Evolutionary conservation across 306 rosid species (phyloP).

Genomic region (Cucurbita maxima): DNA sequence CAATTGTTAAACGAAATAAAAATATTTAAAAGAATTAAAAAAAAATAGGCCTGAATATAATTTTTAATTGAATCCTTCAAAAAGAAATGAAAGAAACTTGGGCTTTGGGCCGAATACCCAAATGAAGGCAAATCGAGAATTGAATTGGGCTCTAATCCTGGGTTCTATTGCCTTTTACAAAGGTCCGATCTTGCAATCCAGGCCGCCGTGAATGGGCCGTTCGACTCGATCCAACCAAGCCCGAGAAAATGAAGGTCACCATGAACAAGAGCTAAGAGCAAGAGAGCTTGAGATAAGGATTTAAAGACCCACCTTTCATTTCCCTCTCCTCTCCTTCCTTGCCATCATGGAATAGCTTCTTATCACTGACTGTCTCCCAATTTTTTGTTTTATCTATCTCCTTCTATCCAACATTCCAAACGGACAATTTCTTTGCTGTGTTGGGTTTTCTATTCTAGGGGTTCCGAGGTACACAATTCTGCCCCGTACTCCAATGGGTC

Average conservation of each 20-base stretch:
- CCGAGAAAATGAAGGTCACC: neutral
- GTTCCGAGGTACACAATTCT: slow-evolving; percentile 25
- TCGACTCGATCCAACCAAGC: neutral
- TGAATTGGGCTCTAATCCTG: neutral
- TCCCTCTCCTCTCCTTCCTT: slow-evolving; percentile 27
- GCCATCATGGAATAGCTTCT: slow-evolving; percentile 1
- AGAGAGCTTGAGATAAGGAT: slow-evolving; percentile 50
- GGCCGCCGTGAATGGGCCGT: neutral
- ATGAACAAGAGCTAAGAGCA: neutral
- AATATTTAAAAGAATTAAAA: no score
- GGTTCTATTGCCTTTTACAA: neutral
- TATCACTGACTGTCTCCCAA: neutral
- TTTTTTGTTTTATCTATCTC: neutral
- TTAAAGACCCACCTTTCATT: slow-evolving; percentile 74
- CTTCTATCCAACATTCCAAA: neutral
- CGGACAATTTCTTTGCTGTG: neutral
- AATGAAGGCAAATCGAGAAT: neutral
- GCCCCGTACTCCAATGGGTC: slow-evolving; percentile 15
- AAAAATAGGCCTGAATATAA: no score
- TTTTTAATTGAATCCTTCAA: no score
- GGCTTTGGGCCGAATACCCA: no score
- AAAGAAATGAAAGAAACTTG: no score
- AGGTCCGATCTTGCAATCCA: neutral
- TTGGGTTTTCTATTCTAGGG: slow-evolving; percentile 11
- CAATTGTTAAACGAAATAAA: no score